Percentiles rank a stretch among this genome's conserved stretches.
These are phyloP conservation scores for Neovahlkampfia damariscottae DNA, from an alignment of 78 protist genomes.

Conservation along the genomic window DNA sequence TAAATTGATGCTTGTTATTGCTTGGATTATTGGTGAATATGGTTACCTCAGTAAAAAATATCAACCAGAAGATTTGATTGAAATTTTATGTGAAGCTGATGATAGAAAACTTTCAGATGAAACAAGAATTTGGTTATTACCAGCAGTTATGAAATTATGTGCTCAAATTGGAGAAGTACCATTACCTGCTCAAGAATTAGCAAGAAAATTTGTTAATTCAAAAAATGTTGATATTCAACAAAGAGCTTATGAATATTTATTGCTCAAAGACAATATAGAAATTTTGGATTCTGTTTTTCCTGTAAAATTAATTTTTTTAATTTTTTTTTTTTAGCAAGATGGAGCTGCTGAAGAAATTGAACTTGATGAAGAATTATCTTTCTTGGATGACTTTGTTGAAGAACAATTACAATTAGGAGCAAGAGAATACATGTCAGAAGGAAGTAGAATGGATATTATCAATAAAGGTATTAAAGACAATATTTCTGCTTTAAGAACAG, in stretches of 20 bases:
- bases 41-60: conserved; percentile 19
- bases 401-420: conserved; percentile 25
- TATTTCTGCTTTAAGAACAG: neutral
- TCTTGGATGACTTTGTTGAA: conserved; percentile 36
- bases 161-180: neutral
- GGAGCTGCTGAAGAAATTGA: conserved; percentile 57
- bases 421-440: neutral
- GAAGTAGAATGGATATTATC: neutral
- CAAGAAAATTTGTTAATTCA: neutral
- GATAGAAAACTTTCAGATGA: neutral
- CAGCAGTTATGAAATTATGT: neutral
- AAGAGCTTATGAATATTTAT: conserved; percentile 23
- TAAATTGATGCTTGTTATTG: neutral
- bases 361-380: conserved; percentile 33
- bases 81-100: neutral
- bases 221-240: conserved; percentile 13
- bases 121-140: neutral
- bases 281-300: conserved; percentile 38
- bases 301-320: too few species aligned
- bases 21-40: conserved; percentile 70
- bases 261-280: neutral
- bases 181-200: neutral
- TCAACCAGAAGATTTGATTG: neutral
- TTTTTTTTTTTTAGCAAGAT: too few species aligned
- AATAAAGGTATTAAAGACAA: neutral